phyloP scores from a whole-genome alignment of 1,139 yeast genomes.

The Suhomyces taliae region DNA sequence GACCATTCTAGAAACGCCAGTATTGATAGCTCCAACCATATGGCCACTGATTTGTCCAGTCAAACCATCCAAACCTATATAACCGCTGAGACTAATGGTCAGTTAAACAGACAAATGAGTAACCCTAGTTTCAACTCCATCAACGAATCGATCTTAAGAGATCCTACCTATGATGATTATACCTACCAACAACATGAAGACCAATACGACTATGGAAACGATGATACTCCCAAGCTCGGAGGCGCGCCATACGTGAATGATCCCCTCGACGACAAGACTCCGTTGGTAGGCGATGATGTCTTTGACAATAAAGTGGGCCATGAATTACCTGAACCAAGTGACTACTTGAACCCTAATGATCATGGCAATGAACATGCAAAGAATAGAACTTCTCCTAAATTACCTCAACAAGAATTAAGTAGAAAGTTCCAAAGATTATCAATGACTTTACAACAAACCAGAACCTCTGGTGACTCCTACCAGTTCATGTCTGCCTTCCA shows the following conservation, averaged over 20 bases:
- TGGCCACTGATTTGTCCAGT: slow-evolving; percentile 21
- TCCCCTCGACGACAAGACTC: slow-evolving; percentile 31
- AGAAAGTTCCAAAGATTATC: slow-evolving; percentile 43
- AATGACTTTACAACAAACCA: slow-evolving; percentile 36
- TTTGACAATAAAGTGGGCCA: slow-evolving; percentile 15
- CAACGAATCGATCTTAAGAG: slow-evolving; percentile 31
- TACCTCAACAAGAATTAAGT: slow-evolving; percentile 40
- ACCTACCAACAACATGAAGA: slow-evolving; percentile 2
- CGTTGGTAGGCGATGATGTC: slow-evolving; percentile 21
- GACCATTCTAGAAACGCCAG: not conserved
- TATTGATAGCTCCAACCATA: not conserved
- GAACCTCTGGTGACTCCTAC: slow-evolving; percentile 42
- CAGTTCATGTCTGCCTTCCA: slow-evolving; percentile 45
- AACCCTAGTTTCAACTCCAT: slow-evolving; percentile 37
- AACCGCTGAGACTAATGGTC: slow-evolving; percentile 22
- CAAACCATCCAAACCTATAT: slow-evolving; percentile 29
- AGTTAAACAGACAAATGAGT: slow-evolving; percentile 11
- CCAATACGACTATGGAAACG: slow-evolving; percentile 21
- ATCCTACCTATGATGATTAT: slow-evolving; percentile 15
- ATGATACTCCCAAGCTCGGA: slow-evolving; percentile 32
- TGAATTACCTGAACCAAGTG: slow-evolving; percentile 15
- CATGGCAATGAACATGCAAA: not conserved
- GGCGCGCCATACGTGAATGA: slow-evolving; percentile 9
- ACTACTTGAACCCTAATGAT: slow-evolving; percentile 4
- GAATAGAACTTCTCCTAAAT: slow-evolving; percentile 13